Conservation (phyloP, 2,329 filamentous ascomycete genomes). For the Cordyceps pruinosa region DNA sequence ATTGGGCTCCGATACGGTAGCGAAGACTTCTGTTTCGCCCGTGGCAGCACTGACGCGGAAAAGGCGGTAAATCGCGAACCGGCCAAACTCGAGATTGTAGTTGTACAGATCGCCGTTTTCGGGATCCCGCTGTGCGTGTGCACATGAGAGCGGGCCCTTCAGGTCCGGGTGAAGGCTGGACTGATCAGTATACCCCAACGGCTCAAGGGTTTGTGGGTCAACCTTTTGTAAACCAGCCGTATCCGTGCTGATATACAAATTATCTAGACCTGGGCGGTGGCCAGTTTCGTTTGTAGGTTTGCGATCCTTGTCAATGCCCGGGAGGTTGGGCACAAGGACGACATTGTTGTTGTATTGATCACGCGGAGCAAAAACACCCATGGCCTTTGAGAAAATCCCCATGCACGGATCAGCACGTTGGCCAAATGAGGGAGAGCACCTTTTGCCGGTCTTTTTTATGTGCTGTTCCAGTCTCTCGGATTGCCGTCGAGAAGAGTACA, state of each 20-base stretch:
- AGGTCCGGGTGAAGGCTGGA: conserved; percentile 58
- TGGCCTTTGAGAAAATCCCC: conserved; percentile 64
- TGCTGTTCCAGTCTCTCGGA: conserved; percentile 55
- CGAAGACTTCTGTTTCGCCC: conserved; percentile 63
- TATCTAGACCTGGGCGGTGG: conserved; percentile 34
- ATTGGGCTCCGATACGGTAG: conserved; percentile 48
- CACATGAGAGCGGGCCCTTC: conserved; percentile 58
- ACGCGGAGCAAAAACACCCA: conserved; percentile 47
- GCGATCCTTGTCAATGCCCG: conserved; percentile 38
- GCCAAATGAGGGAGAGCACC: conserved; percentile 57
- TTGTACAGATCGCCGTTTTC: conserved; percentile 71
- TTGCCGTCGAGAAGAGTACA: conserved; percentile 66
- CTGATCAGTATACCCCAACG: conserved; percentile 58
- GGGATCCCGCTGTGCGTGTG: conserved; percentile 67
- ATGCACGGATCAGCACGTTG: conserved; percentile 69
- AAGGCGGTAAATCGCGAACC: conserved; percentile 55
- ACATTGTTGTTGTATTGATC: conserved; percentile 52
- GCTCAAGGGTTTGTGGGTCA: conserved; percentile 65
- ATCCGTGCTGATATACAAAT: conserved; percentile 53
- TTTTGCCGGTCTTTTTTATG: conserved; percentile 52
- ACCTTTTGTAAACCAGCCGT: conserved; percentile 50
- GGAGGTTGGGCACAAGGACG: conserved; percentile 57
- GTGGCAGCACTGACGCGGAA: conserved; percentile 58
- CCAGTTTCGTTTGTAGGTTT: conserved; percentile 20
- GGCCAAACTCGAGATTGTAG: conserved; percentile 65